phyloP scores from a whole-genome alignment of 768 basidiomycete species.

The Rickenella mellea region DNA sequence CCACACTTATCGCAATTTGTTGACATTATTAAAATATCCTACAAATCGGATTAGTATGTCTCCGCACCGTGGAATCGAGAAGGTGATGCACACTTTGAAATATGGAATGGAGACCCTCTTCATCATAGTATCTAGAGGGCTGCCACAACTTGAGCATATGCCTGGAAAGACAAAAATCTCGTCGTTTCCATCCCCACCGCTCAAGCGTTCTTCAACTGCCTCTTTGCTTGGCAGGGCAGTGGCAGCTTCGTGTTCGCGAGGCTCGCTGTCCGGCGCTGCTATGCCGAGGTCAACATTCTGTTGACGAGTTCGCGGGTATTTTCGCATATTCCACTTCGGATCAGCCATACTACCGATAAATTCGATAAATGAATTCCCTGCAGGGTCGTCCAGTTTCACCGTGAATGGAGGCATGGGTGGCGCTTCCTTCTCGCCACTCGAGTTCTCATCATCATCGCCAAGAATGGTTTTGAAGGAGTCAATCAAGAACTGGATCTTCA shows the following conservation, averaged over 20 bases:
- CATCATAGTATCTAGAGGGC: conserved; percentile 79
- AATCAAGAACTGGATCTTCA: conserved; percentile 70
- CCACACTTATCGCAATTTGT: conserved; percentile 94
- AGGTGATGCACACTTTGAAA: conserved; percentile 63
- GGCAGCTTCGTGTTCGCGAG: conserved; percentile 3
- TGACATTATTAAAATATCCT: conserved; percentile 98
- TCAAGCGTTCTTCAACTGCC: conserved; percentile 10
- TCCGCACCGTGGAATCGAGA: no score
- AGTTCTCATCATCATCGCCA: conserved; percentile 29
- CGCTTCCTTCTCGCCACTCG: conserved; percentile 19
- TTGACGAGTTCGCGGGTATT: conserved; percentile 67
- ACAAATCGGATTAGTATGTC: not conserved
- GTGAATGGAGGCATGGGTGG: conserved; percentile 67
- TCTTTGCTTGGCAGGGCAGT: not conserved
- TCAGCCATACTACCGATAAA: conserved; percentile 81
- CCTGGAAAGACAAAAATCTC: conserved; percentile 88
- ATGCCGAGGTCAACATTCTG: conserved; percentile 81
- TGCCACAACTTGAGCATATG: conserved; percentile 81
- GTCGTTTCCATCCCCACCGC: conserved; percentile 45
- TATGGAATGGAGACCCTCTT: conserved; percentile 95
- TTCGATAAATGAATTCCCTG: conserved; percentile 96
- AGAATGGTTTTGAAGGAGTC: conserved; percentile 54
- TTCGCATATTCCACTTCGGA: conserved; percentile 85
- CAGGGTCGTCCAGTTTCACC: conserved; percentile 80
- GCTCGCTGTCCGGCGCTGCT: conserved; percentile 32